Percentiles rank a stretch among this genome's conserved stretches.
phyloP scores from a whole-genome alignment of 2,329 filamentous ascomycete genomes.

The Metarhizium robertsii region DNA sequence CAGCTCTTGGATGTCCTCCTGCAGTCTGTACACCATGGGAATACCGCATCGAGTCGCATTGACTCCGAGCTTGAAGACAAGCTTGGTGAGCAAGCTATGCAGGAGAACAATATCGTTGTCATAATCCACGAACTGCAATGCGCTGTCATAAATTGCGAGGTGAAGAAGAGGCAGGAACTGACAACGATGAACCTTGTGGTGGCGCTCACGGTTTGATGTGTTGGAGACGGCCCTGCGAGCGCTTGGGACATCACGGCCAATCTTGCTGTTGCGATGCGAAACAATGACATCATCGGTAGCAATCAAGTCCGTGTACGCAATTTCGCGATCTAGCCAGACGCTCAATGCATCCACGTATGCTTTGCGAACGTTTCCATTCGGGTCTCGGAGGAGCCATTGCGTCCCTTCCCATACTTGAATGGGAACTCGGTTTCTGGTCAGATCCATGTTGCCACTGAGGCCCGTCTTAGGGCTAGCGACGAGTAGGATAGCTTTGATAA shows the following conservation, averaged over 20 bases:
- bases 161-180: slow-evolving; percentile 77
- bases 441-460: slow-evolving; percentile 47
- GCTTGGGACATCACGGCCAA: slow-evolving; percentile 30
- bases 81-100: slow-evolving; percentile 64
- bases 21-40: slow-evolving; percentile 81
- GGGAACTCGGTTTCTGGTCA: slow-evolving; percentile 66
- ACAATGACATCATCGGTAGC: slow-evolving; percentile 47
- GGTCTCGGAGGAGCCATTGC: slow-evolving; percentile 81
- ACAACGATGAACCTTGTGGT: slow-evolving; percentile 40
- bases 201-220: slow-evolving; percentile 52
- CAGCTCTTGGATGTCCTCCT: slow-evolving; percentile 68
- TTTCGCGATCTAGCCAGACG: slow-evolving; percentile 79
- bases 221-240: slow-evolving; percentile 60
- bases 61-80: slow-evolving; percentile 71
- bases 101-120: slow-evolving; percentile 69
- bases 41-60: slow-evolving; percentile 72
- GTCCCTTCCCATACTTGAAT: slow-evolving; percentile 92
- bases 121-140: slow-evolving; percentile 60
- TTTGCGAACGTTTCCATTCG: slow-evolving; percentile 66
- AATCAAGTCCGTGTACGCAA: slow-evolving; percentile 54
- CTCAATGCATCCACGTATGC: slow-evolving; percentile 78
- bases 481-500: slow-evolving; percentile 72
- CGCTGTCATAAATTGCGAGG: slow-evolving; percentile 81
- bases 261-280: slow-evolving; percentile 34
- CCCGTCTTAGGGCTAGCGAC: slow-evolving; percentile 66